Evolutionary conservation across 306 rosid species (phyloP), one percentile per base, ranked within the genome.

Genomic region (Carpinus viminea): DNA sequence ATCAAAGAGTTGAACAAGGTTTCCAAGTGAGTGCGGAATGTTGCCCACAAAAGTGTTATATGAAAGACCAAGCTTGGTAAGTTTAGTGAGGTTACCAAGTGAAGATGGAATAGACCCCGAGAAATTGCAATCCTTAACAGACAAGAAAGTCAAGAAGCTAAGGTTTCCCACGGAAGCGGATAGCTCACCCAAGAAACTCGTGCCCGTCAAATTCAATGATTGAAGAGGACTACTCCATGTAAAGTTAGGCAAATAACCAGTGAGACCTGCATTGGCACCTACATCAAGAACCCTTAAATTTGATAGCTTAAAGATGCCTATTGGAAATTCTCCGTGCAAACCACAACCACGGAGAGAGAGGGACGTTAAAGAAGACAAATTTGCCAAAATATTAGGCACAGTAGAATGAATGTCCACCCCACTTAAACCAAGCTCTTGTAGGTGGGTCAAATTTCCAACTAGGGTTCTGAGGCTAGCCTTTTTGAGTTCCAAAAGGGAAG

Each of bases 331-430:
- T 10, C 77, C 84, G 4, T 34, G 1, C 46, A 72, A 36, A 2
- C 4, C 2, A 61, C 66, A 79, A 0, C 0, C 1, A 16, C 2
- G 31, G 1, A n/a, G 26, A 5, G 0, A 0, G 4, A n/a, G 26
- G 2, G 1, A 6, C 8, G 24, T 55, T n/a, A 55, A 55, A n/a
- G 61, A 55, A 17, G 61, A 18, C 24, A 55, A 55, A n/a, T 55
- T 55, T 12, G 28, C 24, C 3, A 55, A 17, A 18, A 18, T 54
- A 18, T n/a, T 8, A 55, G 68, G 84, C 12, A 80, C 18, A 0
- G 15, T 46, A 10, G 85, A 74, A 45, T n/a, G 6, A 20, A 78
- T 70, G 20, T 18, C 21, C 15, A 85, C 64, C 3, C 0, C 31
- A 28, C 31, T 28, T 2, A 28, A 28, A 28, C 2, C 31, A 28